Base-by-base conservation (phyloP, 2,329 filamentous ascomycete genomes). In the Colletotrichum musicola region DNA sequence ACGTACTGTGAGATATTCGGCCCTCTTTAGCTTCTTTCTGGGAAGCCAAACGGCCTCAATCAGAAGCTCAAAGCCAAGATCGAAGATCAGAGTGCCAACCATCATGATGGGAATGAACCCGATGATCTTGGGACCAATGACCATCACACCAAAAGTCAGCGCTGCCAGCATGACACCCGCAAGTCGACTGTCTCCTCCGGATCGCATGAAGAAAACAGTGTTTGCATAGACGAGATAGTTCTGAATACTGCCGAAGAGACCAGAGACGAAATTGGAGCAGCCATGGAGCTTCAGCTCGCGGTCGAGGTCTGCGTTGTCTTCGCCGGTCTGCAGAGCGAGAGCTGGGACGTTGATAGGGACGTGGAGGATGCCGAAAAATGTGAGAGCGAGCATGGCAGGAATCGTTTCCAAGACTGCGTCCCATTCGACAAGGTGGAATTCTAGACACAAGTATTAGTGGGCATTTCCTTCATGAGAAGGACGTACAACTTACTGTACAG, bases 191-290 rank as follows among this genome's bases (percentile, higher is more conserved):
- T 97, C 90, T 20, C 95, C 96, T 16, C 96, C 96, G 54, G 94
- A 97, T 27, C 93, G 90, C 77, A 98, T 97, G 80, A 99, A 98
- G 64, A 99, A 90, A n/a, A 97, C 88, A 71, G 94, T 98, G 77
- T 99, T 99, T 67, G 95, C 95, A 75, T 98, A 99, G 0, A 99
- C 96, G 1, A 99, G 87, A 76, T 99, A 99, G 78, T 99, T 99
- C 80, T 97, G 87, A 68, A 99, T 97, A 76, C 95, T 98, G 13
- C 96, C 96, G 13, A 89, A 84, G 71, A 91, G 88, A 3, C 96
- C 96, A 9, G 95, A 98, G 12, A 98, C 74, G 18, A 95, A 92
- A 80, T 99, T 99, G 1, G 95, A 98, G 73, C 96, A 89, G 2
- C 96, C 96, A 75, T 99, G 96, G 50, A 97, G 90, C 75, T 95